phyloP scores from a whole-genome alignment of 352 stramenopile genomes.

The Lagenidium sp. region DNA sequence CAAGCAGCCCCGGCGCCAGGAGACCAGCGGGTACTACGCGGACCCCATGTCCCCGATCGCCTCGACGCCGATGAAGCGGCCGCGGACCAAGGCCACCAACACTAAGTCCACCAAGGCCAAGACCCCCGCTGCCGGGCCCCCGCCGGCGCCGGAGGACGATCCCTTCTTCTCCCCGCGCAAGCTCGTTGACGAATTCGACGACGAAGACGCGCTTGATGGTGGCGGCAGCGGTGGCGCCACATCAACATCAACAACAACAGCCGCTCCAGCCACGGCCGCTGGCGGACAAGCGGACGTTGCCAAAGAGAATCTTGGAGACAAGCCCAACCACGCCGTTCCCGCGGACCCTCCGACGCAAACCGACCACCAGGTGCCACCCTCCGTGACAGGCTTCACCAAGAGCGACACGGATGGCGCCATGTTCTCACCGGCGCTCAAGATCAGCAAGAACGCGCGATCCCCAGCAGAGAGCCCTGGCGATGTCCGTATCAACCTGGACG shows the following conservation, averaged over 20 bases:
- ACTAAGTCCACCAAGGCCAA: constrained; percentile 41
- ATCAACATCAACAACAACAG: not conserved
- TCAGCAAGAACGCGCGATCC: constrained; percentile 20
- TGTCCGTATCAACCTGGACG: constrained; percentile 23
- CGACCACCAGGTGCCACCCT: not conserved
- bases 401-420: constrained; percentile 38
- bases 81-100: constrained; percentile 44
- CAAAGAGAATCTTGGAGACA: constrained; percentile 10
- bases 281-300: not conserved
- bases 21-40: constrained; percentile 49
- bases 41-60: constrained; percentile 76
- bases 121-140: constrained; percentile 6
- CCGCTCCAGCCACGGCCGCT: not conserved
- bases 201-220: constrained; percentile 10
- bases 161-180: constrained; percentile 56
- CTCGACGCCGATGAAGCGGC: constrained; percentile 76
- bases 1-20: constrained; percentile 11
- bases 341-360: not conserved
- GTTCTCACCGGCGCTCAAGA: constrained; percentile 70
- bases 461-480: constrained; percentile 20
- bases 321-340: no score
- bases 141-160: constrained; percentile 23
- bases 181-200: constrained; percentile 45
- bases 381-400: constrained; percentile 6
- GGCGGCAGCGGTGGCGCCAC: not conserved